Evolutionary conservation across 306 rosid species (phyloP).

Genomic region (Gastrolobium villosum): DNA sequence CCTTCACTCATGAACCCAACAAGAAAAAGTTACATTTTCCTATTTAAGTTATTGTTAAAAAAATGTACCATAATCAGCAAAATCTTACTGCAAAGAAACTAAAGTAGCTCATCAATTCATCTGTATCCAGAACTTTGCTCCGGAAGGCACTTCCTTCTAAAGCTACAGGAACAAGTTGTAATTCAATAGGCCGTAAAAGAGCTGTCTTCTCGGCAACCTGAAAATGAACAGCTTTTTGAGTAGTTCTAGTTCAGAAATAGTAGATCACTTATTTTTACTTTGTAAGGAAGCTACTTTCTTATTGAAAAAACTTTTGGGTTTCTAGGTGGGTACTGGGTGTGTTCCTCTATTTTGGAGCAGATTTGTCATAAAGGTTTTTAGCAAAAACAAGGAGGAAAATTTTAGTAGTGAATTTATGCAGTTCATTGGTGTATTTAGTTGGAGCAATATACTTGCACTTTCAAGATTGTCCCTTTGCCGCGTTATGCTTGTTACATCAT

Average conservation of each 20-base stretch:
- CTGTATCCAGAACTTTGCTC: constrained; percentile 87
- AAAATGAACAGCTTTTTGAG: constrained; percentile 48
- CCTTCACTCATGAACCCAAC: background rate
- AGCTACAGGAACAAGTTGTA: constrained; percentile 92
- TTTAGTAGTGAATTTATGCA: constrained; percentile 25
- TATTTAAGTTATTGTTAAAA: constrained; percentile 14
- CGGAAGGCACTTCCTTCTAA: constrained; percentile 93
- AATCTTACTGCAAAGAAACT: constrained; percentile 86
- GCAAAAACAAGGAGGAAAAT: background rate
- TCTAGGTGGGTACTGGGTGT: constrained; percentile 11
- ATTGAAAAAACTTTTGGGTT: constrained; percentile 7
- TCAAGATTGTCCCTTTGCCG: background rate
- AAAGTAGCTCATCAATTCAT: constrained; percentile 90
- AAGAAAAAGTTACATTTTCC: background rate
- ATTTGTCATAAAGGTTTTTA: constrained; percentile 7
- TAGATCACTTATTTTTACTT: constrained; percentile 13
- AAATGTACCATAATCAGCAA: constrained; percentile 21
- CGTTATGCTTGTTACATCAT: constrained; percentile 5
- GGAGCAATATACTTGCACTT: constrained; percentile 32
- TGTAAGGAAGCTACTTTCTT: constrained; percentile 25
- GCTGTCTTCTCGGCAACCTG: constrained; percentile 96
- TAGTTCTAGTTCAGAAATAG: constrained; percentile 34
- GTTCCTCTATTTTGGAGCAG: constrained; percentile 26
- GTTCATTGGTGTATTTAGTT: constrained; percentile 32
- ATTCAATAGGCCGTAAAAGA: constrained; percentile 89